Percentiles rank a stretch among this genome's conserved stretches.
Evolutionary conservation across 2,329 filamentous ascomycete species (phyloP).

Genomic region (Claviceps lovelessii): DNA sequence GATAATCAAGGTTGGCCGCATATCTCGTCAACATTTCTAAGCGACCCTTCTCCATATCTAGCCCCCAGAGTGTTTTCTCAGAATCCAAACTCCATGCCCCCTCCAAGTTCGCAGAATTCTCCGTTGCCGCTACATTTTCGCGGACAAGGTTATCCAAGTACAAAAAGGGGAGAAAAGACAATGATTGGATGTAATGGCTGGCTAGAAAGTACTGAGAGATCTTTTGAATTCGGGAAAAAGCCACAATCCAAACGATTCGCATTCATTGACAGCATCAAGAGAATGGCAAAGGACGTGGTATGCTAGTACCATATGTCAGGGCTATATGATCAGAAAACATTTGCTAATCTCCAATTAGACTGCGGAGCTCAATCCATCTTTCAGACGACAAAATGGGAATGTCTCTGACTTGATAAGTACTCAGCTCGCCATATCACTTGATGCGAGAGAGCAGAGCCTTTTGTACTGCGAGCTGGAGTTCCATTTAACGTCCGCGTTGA

Average conservation of each 20-base stretch:
- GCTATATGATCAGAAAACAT: not conserved
- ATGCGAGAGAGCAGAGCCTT: constrained; percentile 42
- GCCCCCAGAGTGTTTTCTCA: not conserved
- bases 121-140: constrained; percentile 30
- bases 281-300: constrained; percentile 41
- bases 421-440: constrained; percentile 33
- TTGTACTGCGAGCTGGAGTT: constrained; percentile 47
- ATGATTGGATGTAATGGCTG: constrained; percentile 43
- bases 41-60: not conserved
- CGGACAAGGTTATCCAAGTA: constrained; percentile 21
- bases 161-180: constrained; percentile 32
- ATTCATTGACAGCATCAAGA: constrained; percentile 33
- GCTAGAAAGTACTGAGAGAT: constrained; percentile 31
- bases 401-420: constrained; percentile 4
- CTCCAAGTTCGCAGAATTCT: constrained; percentile 21
- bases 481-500: constrained; percentile 34
- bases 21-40: not conserved
- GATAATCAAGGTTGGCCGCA: constrained; percentile 7
- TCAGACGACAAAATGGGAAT: not conserved
- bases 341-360: constrained; percentile 8
- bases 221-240: constrained; percentile 12
- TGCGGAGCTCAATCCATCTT: constrained; percentile 21
- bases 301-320: constrained; percentile 7
- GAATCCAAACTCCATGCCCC: not conserved
- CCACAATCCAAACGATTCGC: constrained; percentile 23